Evolutionary conservation across 306 rosid genomes (phyloP), one percentile per base, ranked within the genome.

Genomic region (Sesbania bispinosa): DNA sequence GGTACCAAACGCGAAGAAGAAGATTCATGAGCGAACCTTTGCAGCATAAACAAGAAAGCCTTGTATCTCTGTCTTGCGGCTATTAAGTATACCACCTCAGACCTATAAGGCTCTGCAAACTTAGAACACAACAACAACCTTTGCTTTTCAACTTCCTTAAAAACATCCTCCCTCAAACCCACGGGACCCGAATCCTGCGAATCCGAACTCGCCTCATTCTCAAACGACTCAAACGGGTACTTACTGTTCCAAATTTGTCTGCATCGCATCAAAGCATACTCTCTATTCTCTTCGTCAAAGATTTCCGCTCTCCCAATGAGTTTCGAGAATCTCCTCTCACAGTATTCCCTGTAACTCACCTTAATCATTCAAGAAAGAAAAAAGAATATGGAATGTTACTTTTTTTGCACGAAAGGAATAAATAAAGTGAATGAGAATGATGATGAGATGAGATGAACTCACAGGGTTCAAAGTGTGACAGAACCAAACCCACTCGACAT

Each of bases 401-500:
- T 53, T 21, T 23, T 4, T 38, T 14, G 6, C n/a, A 20, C 9
- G 18, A 8, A 4, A 8, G 8, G 47, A 46, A 7, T 0, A 10
- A 29, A 29, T 21, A 5, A 20, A 67, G 7, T 35, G 2, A 62
- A 23, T 5, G 38, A 64, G 15, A 52, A 18, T 11, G 48, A 67
- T 2, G 0, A 69, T n/a, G 33, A 13, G 0, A 69, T n/a, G 33
- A 13, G 10, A 78, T 10, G 43, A 85, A 7, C 82, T 52, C 45
- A 84, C 96, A 14, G 86, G 90, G 38, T 88, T 93, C 71, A 90
- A 71, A 18, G 88, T 71, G 81, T 93, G 98, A 71, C 98, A 90
- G 76, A 93, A 90, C 98, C 98, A 93, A 81, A 93, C 89, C 98
- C 97, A 93, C 41, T 93, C 88, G 13, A 93, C 68, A 50, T 93